Percentiles rank a stretch among this genome's conserved stretches.
These are phyloP conservation scores for Domatiomyces globalis DNA, from an alignment of 2,329 filamentous ascomycete species.

Conservation along the genomic window DNA sequence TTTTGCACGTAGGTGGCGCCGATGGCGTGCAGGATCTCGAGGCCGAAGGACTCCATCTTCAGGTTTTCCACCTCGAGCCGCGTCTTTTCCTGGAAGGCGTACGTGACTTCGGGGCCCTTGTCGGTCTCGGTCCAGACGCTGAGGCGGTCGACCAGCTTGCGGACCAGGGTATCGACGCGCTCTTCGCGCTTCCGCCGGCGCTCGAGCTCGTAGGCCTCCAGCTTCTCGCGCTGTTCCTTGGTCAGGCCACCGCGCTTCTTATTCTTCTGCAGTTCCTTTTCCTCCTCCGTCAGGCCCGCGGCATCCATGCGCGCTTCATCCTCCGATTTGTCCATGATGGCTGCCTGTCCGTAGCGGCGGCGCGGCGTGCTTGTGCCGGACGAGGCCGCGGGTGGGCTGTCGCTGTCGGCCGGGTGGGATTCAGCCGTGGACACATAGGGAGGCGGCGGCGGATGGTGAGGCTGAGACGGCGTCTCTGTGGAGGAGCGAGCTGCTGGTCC, in stretches of 20 bases:
- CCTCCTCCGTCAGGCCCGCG: conserved; percentile 53
- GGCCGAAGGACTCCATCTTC: conserved; percentile 97
- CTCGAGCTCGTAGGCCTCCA: conserved; percentile 78
- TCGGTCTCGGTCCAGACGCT: conserved; percentile 97
- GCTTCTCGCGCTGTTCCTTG: conserved; percentile 86
- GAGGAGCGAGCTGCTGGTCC: conserved; percentile 2
- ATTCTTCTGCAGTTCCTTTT: conserved; percentile 63
- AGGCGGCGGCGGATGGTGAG: conserved; percentile 9
- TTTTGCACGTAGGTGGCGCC: conserved; percentile 83
- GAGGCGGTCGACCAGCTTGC: conserved; percentile 78
- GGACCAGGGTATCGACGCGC: conserved; percentile 67
- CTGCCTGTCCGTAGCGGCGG: conserved; percentile 56
- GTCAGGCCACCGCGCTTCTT: conserved; percentile 79
- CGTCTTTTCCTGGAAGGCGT: conserved; percentile 86
- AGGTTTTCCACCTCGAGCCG: conserved; percentile 89
- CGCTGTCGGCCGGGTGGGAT: conserved; percentile 7
- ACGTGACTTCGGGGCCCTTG: conserved; percentile 69
- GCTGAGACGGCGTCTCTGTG: background rate
- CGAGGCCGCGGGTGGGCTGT: conserved; percentile 8
- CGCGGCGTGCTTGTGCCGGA: conserved; percentile 36
- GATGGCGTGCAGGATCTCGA: conserved; percentile 92
- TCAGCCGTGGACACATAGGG: conserved; percentile 8
- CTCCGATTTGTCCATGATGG: conserved; percentile 77
- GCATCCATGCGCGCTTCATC: conserved; percentile 55
- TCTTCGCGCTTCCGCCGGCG: conserved; percentile 72